A percentile compares a stretch with the other conserved stretches of the same genome.
Evolutionary conservation across 2,329 filamentous ascomycete genomes (phyloP).

Genomic region (Blastomyces silverae): DNA sequence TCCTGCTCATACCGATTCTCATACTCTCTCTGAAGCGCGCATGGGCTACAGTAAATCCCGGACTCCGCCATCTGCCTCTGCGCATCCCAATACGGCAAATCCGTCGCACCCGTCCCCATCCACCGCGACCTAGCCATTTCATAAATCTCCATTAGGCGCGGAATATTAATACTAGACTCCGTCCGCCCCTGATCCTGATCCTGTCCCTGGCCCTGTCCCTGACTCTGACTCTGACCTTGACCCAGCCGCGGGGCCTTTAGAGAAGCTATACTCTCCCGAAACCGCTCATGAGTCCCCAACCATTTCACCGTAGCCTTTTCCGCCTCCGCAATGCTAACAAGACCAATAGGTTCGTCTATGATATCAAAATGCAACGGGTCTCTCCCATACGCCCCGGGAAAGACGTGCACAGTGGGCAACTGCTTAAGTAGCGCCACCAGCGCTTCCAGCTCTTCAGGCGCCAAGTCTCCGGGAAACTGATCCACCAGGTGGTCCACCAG

Average conservation of each 20-base stretch:
- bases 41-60: slow-evolving; percentile 12
- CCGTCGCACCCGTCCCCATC: slow-evolving; percentile 9
- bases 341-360: background rate
- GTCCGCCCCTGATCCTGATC: background rate
- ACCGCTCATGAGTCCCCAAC: background rate
- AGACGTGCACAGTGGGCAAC: background rate
- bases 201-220: background rate
- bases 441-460: background rate
- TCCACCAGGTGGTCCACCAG: background rate
- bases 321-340: slow-evolving; percentile 9
- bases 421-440: background rate
- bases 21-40: slow-evolving; percentile 1
- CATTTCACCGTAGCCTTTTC: background rate
- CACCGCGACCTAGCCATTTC: background rate
- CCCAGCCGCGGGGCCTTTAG: background rate
- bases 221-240: background rate
- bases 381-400: background rate
- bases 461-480: background rate
- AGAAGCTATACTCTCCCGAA: background rate
- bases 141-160: background rate
- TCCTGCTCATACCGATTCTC: background rate
- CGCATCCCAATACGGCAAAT: slow-evolving; percentile 13
- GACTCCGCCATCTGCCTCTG: slow-evolving; percentile 7
- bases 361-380: background rate
- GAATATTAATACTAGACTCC: background rate